Conservation (phyloP, 345 rosid genomes). For the Carallia brachiata region DNA sequence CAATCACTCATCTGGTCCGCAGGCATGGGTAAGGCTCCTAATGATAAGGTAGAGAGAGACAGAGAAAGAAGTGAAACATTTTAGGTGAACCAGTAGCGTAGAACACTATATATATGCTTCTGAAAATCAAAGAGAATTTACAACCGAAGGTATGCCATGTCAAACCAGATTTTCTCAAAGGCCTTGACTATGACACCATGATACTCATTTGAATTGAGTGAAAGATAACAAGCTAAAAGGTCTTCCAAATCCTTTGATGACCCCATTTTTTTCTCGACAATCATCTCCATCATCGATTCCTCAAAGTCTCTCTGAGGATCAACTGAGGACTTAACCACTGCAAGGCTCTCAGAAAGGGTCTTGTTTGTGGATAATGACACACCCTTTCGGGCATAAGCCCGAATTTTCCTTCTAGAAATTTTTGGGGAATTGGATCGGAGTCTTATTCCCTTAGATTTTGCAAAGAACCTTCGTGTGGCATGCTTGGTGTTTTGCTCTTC, state of each 20-base stretch:
- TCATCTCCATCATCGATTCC: slow-evolving; percentile 98
- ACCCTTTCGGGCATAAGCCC: slow-evolving; percentile 24
- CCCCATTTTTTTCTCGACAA: slow-evolving; percentile 64
- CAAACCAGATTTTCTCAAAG: slow-evolving; percentile 88
- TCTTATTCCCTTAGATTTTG: slow-evolving; percentile 56
- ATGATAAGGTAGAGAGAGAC: too few species aligned
- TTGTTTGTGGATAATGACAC: slow-evolving; percentile 27
- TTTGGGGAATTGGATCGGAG: slow-evolving; percentile 62
- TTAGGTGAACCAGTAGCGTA: background rate
- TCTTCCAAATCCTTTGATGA: slow-evolving; percentile 81
- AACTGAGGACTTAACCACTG: slow-evolving; percentile 70
- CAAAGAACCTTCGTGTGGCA: background rate
- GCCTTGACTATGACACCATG: slow-evolving; percentile 71
- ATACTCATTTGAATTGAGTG: slow-evolving; percentile 69
- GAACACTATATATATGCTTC: background rate
- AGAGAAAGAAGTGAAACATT: too few species aligned
- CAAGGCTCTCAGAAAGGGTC: slow-evolving; percentile 46
- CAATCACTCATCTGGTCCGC: too few species aligned
- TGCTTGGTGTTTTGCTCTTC: slow-evolving; percentile 12
- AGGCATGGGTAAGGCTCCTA: too few species aligned
- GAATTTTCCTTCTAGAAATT: slow-evolving; percentile 25
- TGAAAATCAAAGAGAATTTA: slow-evolving; percentile 1
- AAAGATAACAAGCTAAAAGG: slow-evolving; percentile 79
- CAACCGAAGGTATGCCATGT: slow-evolving; percentile 28
- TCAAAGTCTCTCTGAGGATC: slow-evolving; percentile 83